Evolutionary conservation across 495 filamentous ascomycete species (phyloP).

Genomic region (Margaritispora aquatica): DNA sequence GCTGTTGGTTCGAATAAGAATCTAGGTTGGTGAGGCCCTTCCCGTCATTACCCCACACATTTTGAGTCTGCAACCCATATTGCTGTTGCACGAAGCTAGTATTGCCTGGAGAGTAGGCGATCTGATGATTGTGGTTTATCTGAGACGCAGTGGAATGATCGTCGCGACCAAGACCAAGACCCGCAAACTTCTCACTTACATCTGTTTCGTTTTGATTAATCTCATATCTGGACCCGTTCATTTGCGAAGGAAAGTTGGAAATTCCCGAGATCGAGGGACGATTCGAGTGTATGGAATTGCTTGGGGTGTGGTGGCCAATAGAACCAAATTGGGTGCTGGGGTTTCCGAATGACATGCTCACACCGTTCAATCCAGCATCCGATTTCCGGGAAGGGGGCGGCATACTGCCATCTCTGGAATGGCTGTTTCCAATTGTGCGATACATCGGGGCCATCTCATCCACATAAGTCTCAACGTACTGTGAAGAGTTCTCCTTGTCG

Average conservation of each 20-base stretch:
- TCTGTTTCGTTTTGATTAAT: conserved; percentile 16
- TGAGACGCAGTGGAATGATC: conserved; percentile 10
- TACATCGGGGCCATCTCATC: conserved; percentile 12
- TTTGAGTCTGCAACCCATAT: conserved; percentile 5
- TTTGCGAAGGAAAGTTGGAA: conserved; percentile 8
- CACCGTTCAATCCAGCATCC: conserved; percentile 25
- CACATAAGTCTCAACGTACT: conserved; percentile 13
- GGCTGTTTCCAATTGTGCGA: conserved; percentile 11
- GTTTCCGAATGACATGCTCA: conserved; percentile 15
- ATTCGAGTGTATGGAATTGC: conserved; percentile 23
- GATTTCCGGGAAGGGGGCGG: conserved; percentile 27
- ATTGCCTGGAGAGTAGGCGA: conserved; percentile 16
- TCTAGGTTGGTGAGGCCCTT: conserved; percentile 15
- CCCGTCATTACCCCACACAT: conserved; percentile 18
- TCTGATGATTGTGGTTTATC: background rate
- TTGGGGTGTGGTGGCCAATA: conserved; percentile 23
- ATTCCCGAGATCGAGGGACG: conserved; percentile 19
- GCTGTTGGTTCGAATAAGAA: conserved; percentile 13
- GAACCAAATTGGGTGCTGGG: conserved; percentile 16
- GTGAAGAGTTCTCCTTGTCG: conserved; percentile 28
- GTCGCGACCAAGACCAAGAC: conserved; percentile 14
- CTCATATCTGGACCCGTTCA: conserved; percentile 18
- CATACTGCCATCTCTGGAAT: conserved; percentile 27
- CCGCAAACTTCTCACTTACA: conserved; percentile 19
- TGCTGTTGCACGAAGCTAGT: conserved; percentile 14